Evolutionary conservation across 768 basidiomycete genomes (phyloP).

Genomic region (Pluteus cervinus): DNA sequence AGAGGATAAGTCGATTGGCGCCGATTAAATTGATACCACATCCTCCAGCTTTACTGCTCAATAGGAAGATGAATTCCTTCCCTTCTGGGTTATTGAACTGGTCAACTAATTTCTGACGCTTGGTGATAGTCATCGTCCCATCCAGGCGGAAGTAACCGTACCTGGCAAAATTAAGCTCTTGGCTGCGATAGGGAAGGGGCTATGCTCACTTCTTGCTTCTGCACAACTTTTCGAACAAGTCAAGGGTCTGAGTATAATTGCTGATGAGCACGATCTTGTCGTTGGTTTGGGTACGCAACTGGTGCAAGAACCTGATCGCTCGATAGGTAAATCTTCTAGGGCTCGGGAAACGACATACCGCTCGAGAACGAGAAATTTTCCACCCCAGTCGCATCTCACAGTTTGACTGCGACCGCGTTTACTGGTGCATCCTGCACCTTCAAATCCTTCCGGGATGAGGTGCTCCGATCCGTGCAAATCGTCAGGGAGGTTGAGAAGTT

Average conservation of each 20-base stretch:
- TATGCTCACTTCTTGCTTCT: constrained; percentile 71
- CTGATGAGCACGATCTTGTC: constrained; percentile 98
- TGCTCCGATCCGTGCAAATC: constrained; percentile 80
- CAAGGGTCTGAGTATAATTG: constrained; percentile 94
- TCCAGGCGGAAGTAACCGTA: constrained; percentile 92
- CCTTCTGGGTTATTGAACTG: constrained; percentile 92
- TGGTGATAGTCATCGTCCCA: constrained; percentile 87
- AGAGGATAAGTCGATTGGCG: constrained; percentile 91
- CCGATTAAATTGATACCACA: constrained; percentile 97
- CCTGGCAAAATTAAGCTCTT: constrained; percentile 33
- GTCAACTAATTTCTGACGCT: constrained; percentile 93
- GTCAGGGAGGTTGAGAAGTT: constrained; percentile 77
- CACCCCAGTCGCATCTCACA: constrained; percentile 79
- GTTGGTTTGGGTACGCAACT: constrained; percentile 71
- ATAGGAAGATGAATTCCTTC: constrained; percentile 90
- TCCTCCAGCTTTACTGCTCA: constrained; percentile 94
- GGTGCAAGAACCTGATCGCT: constrained; percentile 70
- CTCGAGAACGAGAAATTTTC: constrained; percentile 91
- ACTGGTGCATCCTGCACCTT: constrained; percentile 43
- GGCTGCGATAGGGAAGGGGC: background rate
- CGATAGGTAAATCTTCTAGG: background rate
- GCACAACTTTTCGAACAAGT: constrained; percentile 87
- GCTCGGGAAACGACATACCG: constrained; percentile 40
- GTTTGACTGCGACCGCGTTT: constrained; percentile 38
- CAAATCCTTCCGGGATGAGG: constrained; percentile 77